Conservation (phyloP, 495 filamentous ascomycete genomes). For the Chaetomidium leptoderma region DNA sequence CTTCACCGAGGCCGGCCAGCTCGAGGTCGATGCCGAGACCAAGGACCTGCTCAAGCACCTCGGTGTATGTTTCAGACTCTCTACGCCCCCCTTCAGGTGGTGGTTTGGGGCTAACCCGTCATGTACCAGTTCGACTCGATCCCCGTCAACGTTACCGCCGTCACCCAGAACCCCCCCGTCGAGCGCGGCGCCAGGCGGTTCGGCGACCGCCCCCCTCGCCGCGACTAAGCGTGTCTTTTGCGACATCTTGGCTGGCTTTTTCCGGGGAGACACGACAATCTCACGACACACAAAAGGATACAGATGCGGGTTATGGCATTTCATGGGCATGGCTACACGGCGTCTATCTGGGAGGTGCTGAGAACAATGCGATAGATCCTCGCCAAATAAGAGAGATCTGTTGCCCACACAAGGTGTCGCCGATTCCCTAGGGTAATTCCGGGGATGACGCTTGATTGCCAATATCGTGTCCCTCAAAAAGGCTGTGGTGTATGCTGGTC, state of each 20-base stretch:
- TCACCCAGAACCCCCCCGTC: slow-evolving; percentile 77
- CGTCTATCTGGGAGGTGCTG: slow-evolving; percentile 47
- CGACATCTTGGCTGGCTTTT: slow-evolving; percentile 13
- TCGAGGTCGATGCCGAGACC: slow-evolving; percentile 94
- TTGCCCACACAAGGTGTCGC: slow-evolving; percentile 78
- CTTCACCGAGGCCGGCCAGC: slow-evolving; percentile 85
- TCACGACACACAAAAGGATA: slow-evolving; percentile 16
- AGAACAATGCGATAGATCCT: slow-evolving; percentile 43
- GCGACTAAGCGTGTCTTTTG: slow-evolving; percentile 38
- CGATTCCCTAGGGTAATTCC: slow-evolving; percentile 56
- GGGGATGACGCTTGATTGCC: slow-evolving; percentile 90
- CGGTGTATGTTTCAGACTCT: slow-evolving; percentile 65
- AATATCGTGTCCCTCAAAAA: slow-evolving; percentile 42
- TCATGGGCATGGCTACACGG: slow-evolving; percentile 42
- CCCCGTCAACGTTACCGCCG: slow-evolving; percentile 87
- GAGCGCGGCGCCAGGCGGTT: slow-evolving; percentile 65
- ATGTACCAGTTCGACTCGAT: slow-evolving; percentile 82
- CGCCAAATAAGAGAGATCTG: slow-evolving; percentile 50
- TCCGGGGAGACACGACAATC: slow-evolving; percentile 17
- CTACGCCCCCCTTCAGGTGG: too few relatives aligned
- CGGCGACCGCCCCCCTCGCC: slow-evolving; percentile 43
- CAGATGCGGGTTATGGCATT: slow-evolving; percentile 31
- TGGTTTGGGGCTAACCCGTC: slow-evolving; percentile 25
- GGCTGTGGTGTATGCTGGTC: slow-evolving; percentile 1
- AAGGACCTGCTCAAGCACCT: slow-evolving; percentile 98